phyloP scores from a whole-genome alignment of 352 stramenopile species.

The Stramenopiles sp. region DNA sequence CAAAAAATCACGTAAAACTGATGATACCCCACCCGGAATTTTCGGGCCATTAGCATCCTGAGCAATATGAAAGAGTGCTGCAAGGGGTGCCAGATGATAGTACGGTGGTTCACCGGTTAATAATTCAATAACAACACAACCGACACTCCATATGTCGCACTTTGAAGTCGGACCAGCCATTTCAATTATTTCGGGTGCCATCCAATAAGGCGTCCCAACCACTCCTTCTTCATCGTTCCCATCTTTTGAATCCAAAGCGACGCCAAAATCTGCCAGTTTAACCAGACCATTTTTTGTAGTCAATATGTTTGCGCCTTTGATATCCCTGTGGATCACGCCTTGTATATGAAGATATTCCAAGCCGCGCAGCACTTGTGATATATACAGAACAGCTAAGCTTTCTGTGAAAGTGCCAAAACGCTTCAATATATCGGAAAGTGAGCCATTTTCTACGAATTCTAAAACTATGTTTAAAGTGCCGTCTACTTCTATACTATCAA shows the following conservation, averaged over 20 bases:
- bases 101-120: constrained; percentile 74
- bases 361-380: constrained; percentile 65
- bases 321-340: constrained; percentile 69
- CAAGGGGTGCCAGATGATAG: constrained; percentile 67
- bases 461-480: constrained; percentile 55
- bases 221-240: constrained; percentile 64
- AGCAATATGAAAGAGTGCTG: constrained; percentile 70
- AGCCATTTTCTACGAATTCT: too few species aligned
- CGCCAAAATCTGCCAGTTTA: constrained; percentile 74
- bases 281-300: constrained; percentile 69
- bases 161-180: constrained; percentile 70
- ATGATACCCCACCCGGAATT: background rate
- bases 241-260: constrained; percentile 64
- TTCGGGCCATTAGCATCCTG: constrained; percentile 38
- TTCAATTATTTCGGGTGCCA: constrained; percentile 85
- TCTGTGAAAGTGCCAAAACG: constrained; percentile 15
- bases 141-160: constrained; percentile 80
- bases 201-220: constrained; percentile 82
- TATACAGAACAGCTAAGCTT: constrained; percentile 33
- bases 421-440: background rate
- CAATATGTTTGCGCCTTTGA: constrained; percentile 77
- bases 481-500: constrained; percentile 69
- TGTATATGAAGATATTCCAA: constrained; percentile 65
- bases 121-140: constrained; percentile 81
- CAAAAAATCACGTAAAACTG: constrained; percentile 68